Evolutionary conservation across 2,329 filamentous ascomycete species (phyloP).

Genomic region (Neofusicoccum laricinum): DNA sequence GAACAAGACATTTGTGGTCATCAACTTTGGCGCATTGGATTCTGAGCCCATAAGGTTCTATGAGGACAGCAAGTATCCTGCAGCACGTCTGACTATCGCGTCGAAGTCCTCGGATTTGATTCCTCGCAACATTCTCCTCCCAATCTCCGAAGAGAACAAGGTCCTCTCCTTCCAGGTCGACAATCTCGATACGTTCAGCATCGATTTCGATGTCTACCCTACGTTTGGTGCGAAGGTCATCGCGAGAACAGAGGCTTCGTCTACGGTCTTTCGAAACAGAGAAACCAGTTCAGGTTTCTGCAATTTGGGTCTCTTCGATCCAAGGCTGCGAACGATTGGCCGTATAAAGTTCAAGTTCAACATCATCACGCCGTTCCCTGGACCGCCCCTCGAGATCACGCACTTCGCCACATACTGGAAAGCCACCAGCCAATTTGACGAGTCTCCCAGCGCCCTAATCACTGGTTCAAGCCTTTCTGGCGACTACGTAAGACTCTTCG

Average conservation of each 20-base stretch:
- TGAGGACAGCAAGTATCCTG: slow-evolving; percentile 93
- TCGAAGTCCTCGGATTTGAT: slow-evolving; percentile 96
- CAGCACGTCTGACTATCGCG: slow-evolving; percentile 90
- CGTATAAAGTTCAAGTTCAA: slow-evolving; percentile 93
- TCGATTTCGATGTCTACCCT: slow-evolving; percentile 97
- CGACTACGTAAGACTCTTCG: slow-evolving; percentile 88
- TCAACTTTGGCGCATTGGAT: slow-evolving; percentile 76
- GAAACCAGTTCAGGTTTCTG: slow-evolving; percentile 75
- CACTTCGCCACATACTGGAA: slow-evolving; percentile 99
- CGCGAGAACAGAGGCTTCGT: slow-evolving; percentile 88
- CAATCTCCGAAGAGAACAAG: slow-evolving; percentile 93
- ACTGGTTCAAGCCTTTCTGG: slow-evolving; percentile 93
- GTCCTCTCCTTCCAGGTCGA: slow-evolving; percentile 95
- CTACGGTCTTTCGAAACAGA: slow-evolving; percentile 76
- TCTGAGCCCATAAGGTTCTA: slow-evolving; percentile 87
- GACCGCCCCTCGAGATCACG: slow-evolving; percentile 90
- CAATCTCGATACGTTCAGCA: slow-evolving; percentile 84
- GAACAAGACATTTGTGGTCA: slow-evolving; percentile 92
- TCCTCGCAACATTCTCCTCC: slow-evolving; percentile 90
- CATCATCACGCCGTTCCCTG: slow-evolving; percentile 93
- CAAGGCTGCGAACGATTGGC: slow-evolving; percentile 84
- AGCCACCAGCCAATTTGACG: slow-evolving; percentile 88
- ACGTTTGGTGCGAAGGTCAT: slow-evolving; percentile 98
- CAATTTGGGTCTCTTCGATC: slow-evolving; percentile 88
- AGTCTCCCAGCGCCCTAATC: slow-evolving; percentile 80